phyloP scores from a whole-genome alignment of 1,284 basidiomycete species.

The Ustilago loliicola region DNA sequence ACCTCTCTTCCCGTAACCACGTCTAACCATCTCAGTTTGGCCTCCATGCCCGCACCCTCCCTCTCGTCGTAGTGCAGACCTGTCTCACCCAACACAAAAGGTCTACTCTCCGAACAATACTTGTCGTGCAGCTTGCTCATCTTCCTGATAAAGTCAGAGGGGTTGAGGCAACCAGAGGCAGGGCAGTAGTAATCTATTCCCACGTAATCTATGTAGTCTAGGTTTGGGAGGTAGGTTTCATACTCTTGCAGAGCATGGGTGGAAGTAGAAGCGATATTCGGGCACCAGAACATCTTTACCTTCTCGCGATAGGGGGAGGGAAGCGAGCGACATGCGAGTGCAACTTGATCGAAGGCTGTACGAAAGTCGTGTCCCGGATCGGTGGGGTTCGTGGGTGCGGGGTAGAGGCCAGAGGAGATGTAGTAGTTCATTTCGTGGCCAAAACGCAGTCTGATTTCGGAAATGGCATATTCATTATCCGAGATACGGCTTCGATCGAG shows the following conservation, averaged over 20 bases:
- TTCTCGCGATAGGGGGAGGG: neutral
- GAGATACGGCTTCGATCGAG: slow-evolving; percentile 18
- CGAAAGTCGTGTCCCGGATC: slow-evolving; percentile 23
- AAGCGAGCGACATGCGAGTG: slow-evolving; percentile 19
- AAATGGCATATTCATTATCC: slow-evolving; percentile 13
- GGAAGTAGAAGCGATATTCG: slow-evolving; percentile 39
- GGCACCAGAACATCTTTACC: slow-evolving; percentile 46
- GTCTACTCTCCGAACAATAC: slow-evolving; percentile 6
- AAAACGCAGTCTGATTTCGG: slow-evolving; percentile 30
- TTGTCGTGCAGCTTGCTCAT: slow-evolving; percentile 36
- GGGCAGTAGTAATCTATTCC: slow-evolving; percentile 53
- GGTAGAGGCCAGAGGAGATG: slow-evolving; percentile 33
- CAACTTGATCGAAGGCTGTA: slow-evolving; percentile 31
- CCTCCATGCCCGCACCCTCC: slow-evolving; percentile 3
- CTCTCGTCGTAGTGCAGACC: slow-evolving; percentile 35
- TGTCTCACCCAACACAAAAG: slow-evolving; percentile 42
- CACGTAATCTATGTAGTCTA: slow-evolving; percentile 31
- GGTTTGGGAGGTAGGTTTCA: slow-evolving; percentile 21
- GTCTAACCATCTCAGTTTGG: slow-evolving; percentile 29
- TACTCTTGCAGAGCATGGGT: slow-evolving; percentile 29
- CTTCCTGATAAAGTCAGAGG: slow-evolving; percentile 30
- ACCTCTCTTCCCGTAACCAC: slow-evolving; percentile 20
- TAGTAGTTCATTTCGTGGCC: slow-evolving; percentile 51
- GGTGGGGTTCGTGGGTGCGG: slow-evolving; percentile 8
- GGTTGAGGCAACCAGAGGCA: slow-evolving; percentile 10